phyloP scores from a whole-genome alignment of 108 stramenopile genomes.

The Pseudonitzschia multiseries region DNA sequence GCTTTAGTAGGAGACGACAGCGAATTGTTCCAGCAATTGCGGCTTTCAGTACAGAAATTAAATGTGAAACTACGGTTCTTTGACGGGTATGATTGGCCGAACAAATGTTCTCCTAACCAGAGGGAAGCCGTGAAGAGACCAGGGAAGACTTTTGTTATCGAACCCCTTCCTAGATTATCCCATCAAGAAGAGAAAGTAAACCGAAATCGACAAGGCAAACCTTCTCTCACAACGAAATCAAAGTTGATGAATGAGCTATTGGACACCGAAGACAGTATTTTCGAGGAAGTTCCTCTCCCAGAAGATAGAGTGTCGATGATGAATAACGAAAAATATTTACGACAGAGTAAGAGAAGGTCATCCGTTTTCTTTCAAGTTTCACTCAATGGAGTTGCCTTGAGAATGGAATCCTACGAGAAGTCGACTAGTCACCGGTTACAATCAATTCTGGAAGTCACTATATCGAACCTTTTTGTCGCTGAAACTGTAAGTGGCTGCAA shows the following conservation, averaged over 20 bases:
- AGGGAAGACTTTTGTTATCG: conserved; percentile 45
- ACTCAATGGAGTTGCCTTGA: conserved; percentile 49
- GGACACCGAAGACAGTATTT: conserved; percentile 24
- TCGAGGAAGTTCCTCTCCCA: conserved; percentile 48
- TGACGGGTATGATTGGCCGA: conserved; percentile 82
- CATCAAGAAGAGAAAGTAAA: conserved; percentile 9
- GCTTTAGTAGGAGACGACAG: conserved; percentile 48
- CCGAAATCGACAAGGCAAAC: not conserved
- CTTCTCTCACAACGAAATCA: conserved; percentile 28
- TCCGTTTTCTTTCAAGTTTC: conserved; percentile 67
- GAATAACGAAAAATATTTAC: conserved; percentile 37
- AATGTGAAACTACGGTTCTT: conserved; percentile 61
- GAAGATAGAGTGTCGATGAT: conserved; percentile 48
- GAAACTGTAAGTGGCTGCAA: conserved; percentile 67
- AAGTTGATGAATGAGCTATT: conserved; percentile 58
- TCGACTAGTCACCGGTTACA: conserved; percentile 56
- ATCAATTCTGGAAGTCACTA: conserved; percentile 59
- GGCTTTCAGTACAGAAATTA: conserved; percentile 65
- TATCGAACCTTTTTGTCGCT: conserved; percentile 69
- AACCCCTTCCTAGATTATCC: conserved; percentile 22
- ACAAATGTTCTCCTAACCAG: conserved; percentile 23
- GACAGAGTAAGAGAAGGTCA: conserved; percentile 46
- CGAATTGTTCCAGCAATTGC: conserved; percentile 37
- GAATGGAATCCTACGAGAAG: conserved; percentile 61
- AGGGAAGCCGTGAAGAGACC: conserved; percentile 20